Conservation (phyloP, 495 filamentous ascomycete species). For the Neurospora sp. region DNA sequence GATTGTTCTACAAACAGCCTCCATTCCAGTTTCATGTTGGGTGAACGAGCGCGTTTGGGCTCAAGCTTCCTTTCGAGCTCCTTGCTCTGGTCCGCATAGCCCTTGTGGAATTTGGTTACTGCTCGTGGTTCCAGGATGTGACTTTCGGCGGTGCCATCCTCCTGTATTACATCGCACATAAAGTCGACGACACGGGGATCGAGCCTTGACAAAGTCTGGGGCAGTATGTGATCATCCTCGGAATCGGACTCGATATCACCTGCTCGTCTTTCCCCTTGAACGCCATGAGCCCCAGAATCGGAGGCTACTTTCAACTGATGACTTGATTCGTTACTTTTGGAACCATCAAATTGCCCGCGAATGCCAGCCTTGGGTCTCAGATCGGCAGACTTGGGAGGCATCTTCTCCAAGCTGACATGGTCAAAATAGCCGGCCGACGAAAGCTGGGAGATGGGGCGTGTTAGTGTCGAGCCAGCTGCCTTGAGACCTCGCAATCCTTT, state of each 20-base stretch:
- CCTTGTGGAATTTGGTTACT: conserved; percentile 20
- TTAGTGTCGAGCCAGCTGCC: conserved; percentile 22
- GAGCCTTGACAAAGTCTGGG: conserved; percentile 33
- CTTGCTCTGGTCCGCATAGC: conserved; percentile 18
- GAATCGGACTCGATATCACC: conserved; percentile 20
- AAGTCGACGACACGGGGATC: conserved; percentile 40
- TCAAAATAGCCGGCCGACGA: conserved; percentile 26
- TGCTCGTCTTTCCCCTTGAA: not conserved
- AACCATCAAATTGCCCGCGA: conserved; percentile 12
- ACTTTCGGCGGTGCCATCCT: conserved; percentile 38
- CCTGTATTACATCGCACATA: conserved; percentile 42
- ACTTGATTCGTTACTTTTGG: conserved; percentile 1
- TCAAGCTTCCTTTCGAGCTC: conserved; percentile 26
- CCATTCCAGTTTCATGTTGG: conserved; percentile 33
- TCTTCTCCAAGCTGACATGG: conserved; percentile 25
- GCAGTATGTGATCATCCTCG: conserved; percentile 30
- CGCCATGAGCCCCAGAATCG: conserved; percentile 7
- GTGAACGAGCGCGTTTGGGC: conserved; percentile 7
- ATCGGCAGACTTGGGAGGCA: conserved; percentile 22
- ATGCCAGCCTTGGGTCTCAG: conserved; percentile 10
- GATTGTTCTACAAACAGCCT: conserved; percentile 60
- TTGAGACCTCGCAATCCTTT: conserved; percentile 26
- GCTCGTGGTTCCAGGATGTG: conserved; percentile 34
- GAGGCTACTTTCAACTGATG: not conserved
- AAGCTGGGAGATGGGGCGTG: conserved; percentile 31